Conservation (phyloP, 495 filamentous ascomycete genomes). For the Aspergillus coremiiformis region DNA sequence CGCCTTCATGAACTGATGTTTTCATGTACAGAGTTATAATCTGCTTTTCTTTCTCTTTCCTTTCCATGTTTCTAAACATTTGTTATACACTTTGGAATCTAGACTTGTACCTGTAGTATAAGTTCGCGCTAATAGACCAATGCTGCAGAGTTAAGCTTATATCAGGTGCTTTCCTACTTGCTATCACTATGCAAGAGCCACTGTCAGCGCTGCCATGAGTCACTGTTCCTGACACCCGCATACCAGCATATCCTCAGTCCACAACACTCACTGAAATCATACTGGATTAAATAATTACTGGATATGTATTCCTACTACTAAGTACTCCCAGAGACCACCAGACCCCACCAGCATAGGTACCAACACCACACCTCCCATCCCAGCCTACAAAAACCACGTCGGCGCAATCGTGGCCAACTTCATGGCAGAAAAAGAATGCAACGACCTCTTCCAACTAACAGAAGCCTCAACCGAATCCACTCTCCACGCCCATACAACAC, state of each 20-base stretch:
- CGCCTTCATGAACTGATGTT: constrained; percentile 7
- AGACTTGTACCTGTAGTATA: not conserved
- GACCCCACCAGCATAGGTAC: too few species aligned
- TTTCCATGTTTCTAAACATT: constrained; percentile 1
- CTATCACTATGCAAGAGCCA: too few species aligned
- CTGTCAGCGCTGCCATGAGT: too few species aligned
- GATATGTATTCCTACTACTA: too few species aligned
- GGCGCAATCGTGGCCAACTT: constrained; percentile 60
- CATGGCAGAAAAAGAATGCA: constrained; percentile 54
- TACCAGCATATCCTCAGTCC: too few species aligned
- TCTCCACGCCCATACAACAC: constrained; percentile 1
- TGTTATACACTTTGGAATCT: not conserved
- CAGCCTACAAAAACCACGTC: constrained; percentile 46
- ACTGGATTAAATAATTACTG: too few species aligned
- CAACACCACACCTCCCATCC: constrained; percentile 38
- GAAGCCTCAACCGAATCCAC: constrained; percentile 32
- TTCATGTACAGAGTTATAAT: constrained; percentile 14
- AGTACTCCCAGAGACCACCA: too few species aligned
- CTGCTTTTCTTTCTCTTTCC: constrained; percentile 2
- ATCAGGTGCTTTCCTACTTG: too few species aligned
- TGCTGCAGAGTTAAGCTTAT: not conserved
- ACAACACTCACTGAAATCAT: too few species aligned
- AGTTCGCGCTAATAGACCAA: not conserved
- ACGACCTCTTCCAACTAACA: constrained; percentile 46
- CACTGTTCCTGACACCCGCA: too few species aligned